Base-by-base conservation (phyloP, 306 rosid species). In the Heteromeles arbutifolia region DNA sequence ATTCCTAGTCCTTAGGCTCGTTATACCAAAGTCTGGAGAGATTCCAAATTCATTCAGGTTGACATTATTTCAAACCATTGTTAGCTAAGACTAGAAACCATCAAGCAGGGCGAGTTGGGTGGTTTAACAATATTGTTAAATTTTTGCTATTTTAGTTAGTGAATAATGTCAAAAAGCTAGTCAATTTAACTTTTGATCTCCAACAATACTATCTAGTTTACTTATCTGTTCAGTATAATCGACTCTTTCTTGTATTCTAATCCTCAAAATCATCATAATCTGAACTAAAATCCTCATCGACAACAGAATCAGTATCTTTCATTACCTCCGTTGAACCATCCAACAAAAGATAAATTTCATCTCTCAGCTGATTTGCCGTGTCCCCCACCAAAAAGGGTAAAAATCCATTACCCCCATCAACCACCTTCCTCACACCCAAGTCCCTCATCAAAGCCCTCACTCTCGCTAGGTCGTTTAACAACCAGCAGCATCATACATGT, bases 401-500 rank as follows among this genome's bases (percentile, higher is more conserved):
- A 74, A 92, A 81, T 75, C 78, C 88, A 41, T 77, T 78, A 34
- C 97, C 98, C 77, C 70, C 78, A 26, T 88, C 86, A 65, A 90
- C 88, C 93, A 79, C 74, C 79, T 91, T 94, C 76, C 79, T 87
- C 81, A 90, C 96, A 39, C 93, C 93, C 67, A 84, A 82, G 76
- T 91, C 79, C 84, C 94, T 88, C 95, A 94, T 91, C 72, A 57
- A 87, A 77, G 91, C 87, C 89, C 95, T 90, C 77, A 90, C 88
- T 4, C 82, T 29, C 0, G 96, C 93, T 77, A 90, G 80, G 73
- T 86, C 79, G 79, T 70, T 82, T 90, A 88, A 70, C 87, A 57
- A 75, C 93, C 96, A 78, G 94, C 89, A 64, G 84, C 92, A 41
- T 90, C 97, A 84, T 86, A 88, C 94, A 94, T 91, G 69, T 94